Evolutionary conservation across 2,329 filamentous ascomycete genomes (phyloP), one percentile per base, ranked within the genome.

Genomic region (Fusarium humuli): DNA sequence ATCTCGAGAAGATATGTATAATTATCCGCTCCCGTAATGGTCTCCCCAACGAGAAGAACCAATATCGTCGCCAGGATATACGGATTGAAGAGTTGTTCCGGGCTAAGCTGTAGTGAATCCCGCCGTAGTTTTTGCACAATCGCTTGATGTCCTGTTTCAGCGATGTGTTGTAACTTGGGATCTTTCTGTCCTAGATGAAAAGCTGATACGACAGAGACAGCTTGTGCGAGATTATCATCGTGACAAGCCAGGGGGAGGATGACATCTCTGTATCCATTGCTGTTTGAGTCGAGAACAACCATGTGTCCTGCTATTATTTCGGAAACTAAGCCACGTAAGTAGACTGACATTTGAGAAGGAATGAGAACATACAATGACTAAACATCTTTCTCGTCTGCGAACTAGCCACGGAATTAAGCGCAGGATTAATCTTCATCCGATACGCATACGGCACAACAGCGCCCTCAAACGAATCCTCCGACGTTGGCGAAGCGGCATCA

Each of bases 201-300:
- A 0, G 80, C 79, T 7, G 81, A 77, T 0, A 81, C 78, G 7
- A 82, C 80, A 11, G 76, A 78, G 2, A 83, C 79, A 0, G 81
- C 79, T 27, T 78, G 75, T 23, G 74, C 74, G 0, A 83, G 74
- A 0, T 79, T 70, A 2, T 77, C 70, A 20, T 82, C 76, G 22
- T 82, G 75, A 12, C 77, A 74, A 1, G 81, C 81, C n/a, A 83
- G 77, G 4, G 81, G 80, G 4, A 83, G 71, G 9, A 83, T 76
- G 13, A 81, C 58, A 8, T 81, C 72, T 25, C 81, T 73, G 44
- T 82, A 83, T 16, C 80, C 81, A 40, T 83, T 82, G 11, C 63
- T 72, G 0, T 71, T 50, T 7, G 68, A 75, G 57, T 82, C 81
- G 12, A 81, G 65, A 0, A 82, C 76, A 2, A 83, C 80, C 81